Conservation (phyloP, 1,284 basidiomycete genomes). For the Irpex lacteus region DNA sequence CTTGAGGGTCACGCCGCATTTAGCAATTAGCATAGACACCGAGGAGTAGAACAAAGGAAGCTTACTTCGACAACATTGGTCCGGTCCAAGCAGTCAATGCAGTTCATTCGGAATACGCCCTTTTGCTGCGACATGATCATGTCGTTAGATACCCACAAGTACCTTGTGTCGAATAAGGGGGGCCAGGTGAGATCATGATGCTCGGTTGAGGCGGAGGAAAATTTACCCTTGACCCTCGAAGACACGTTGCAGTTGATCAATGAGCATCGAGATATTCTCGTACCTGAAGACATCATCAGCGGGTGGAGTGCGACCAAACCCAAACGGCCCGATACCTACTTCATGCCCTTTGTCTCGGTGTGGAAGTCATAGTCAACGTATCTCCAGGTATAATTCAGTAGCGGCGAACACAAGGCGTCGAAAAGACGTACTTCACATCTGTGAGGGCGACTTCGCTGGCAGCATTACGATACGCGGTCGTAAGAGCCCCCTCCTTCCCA, state of each 20-base stretch:
- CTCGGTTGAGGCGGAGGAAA: neutral
- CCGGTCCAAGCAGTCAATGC: conserved; percentile 90
- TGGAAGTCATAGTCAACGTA: conserved; percentile 90
- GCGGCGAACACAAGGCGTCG: neutral
- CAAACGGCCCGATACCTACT: conserved; percentile 45
- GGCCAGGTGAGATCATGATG: conserved; percentile 2
- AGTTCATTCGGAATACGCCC: conserved; percentile 85
- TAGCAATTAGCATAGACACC: neutral
- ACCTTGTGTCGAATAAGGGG: conserved; percentile 41
- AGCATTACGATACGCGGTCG: conserved; percentile 74
- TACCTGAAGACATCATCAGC: conserved; percentile 45
- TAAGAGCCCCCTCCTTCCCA: conserved; percentile 85
- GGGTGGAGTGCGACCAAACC: conserved; percentile 1
- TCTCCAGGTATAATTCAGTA: conserved; percentile 14
- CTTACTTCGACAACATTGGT: conserved; percentile 86
- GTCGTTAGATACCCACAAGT: conserved; percentile 81
- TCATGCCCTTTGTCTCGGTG: conserved; percentile 87
- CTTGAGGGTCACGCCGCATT: conserved; percentile 35
- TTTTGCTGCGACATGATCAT: conserved; percentile 77
- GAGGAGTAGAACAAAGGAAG: neutral
- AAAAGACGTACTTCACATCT: conserved; percentile 57
- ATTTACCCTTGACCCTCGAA: conserved; percentile 76
- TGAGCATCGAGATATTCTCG: conserved; percentile 86
- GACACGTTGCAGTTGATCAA: conserved; percentile 63
- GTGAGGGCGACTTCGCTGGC: conserved; percentile 58